Evolutionary conservation across 768 basidiomycete species (phyloP).

Genomic region (Leccinum sublutescens): DNA sequence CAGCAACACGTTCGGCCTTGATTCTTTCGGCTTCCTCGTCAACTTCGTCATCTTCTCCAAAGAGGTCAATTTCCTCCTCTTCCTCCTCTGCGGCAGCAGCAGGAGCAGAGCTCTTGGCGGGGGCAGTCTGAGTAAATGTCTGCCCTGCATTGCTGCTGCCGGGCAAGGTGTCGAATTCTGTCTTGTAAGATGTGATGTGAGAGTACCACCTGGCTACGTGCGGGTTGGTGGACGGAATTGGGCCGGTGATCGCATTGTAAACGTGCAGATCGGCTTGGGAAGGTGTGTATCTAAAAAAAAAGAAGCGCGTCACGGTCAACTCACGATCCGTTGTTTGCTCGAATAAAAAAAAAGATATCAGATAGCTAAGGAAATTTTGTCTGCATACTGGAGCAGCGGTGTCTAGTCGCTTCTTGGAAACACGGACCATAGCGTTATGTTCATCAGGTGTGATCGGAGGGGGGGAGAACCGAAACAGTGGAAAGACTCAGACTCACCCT

Average conservation of each 20-base stretch:
- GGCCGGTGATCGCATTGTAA: constrained; percentile 76
- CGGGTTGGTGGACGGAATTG: constrained; percentile 63
- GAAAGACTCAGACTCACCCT: constrained; percentile 61
- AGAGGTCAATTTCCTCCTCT: constrained; percentile 81
- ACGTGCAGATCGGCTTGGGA: constrained; percentile 94
- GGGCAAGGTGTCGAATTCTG: constrained; percentile 75
- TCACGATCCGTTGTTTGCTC: neutral
- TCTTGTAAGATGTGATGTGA: constrained; percentile 85
- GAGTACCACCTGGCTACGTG: constrained; percentile 89
- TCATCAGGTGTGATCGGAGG: constrained; percentile 52
- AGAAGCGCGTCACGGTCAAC: constrained; percentile 7
- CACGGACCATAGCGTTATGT: constrained; percentile 87
- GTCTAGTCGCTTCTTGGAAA: constrained; percentile 95
- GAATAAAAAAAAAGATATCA: constrained; percentile 42
- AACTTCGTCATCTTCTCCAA: constrained; percentile 80
- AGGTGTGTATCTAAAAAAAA: constrained; percentile 69
- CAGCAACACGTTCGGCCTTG: constrained; percentile 91
- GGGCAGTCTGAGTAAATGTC: constrained; percentile 57
- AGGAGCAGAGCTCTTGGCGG: constrained; percentile 43
- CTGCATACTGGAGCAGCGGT: constrained; percentile 78
- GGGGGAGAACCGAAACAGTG: constrained; percentile 7
- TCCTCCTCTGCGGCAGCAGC: constrained; percentile 42
- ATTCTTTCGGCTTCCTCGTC: constrained; percentile 83
- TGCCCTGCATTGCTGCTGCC: constrained; percentile 85
- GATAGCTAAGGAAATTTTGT: constrained; percentile 69